Conservation (phyloP, 2,329 filamentous ascomycete genomes). For the Hypoxylon sp. region DNA sequence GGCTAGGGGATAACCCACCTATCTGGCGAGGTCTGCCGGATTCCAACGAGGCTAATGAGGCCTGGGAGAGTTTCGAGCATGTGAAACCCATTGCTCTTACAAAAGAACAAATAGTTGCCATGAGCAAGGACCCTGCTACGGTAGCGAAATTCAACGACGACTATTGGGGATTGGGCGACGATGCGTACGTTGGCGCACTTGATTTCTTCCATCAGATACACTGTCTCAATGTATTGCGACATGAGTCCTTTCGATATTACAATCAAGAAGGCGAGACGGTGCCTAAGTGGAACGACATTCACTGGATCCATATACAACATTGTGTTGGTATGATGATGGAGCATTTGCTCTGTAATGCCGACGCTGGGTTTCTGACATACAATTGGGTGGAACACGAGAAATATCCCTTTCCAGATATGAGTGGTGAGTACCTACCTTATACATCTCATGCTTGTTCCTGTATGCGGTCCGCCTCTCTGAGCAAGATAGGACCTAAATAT, state of each 20-base stretch:
- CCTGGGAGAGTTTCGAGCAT: constrained; percentile 33
- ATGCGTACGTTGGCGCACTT: constrained; percentile 51
- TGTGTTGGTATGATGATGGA: constrained; percentile 55
- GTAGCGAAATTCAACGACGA: constrained; percentile 50
- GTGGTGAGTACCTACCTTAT: constrained; percentile 34
- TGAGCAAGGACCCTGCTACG: constrained; percentile 52
- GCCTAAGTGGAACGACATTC: constrained; percentile 34
- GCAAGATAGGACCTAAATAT: background rate
- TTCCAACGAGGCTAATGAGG: constrained; percentile 23
- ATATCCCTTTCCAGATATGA: constrained; percentile 53
- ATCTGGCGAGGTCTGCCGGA: constrained; percentile 29
- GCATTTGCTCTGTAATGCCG: constrained; percentile 53
- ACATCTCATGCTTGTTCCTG: background rate
- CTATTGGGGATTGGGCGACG: constrained; percentile 51
- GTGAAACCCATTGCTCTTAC: constrained; percentile 46
- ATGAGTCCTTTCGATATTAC: constrained; percentile 46
- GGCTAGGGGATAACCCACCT: constrained; percentile 28
- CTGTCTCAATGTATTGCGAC: constrained; percentile 42
- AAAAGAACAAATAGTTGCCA: constrained; percentile 46
- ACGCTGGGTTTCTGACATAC: constrained; percentile 53
- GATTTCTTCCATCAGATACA: constrained; percentile 45
- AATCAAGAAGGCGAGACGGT: constrained; percentile 28
- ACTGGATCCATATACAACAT: constrained; percentile 52
- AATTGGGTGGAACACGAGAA: constrained; percentile 52
- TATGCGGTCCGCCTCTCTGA: background rate